Conservation (phyloP, 768 basidiomycete genomes). For the Mycena maculata region DNA sequence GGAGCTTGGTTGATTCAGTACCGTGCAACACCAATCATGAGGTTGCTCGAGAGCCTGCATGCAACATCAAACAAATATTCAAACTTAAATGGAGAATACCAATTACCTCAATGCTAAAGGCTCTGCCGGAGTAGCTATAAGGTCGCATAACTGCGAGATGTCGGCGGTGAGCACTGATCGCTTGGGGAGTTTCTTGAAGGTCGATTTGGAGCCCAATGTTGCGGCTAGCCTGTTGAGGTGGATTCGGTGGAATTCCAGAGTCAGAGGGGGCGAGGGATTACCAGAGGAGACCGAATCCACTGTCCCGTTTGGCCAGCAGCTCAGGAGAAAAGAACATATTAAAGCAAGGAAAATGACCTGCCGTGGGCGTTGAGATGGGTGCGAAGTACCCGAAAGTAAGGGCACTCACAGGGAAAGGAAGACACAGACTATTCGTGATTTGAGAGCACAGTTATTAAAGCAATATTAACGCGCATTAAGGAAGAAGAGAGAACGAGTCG, state of each 20-base stretch:
- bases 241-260: background rate
- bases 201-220: constrained; percentile 88
- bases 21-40: constrained; percentile 92
- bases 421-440: background rate
- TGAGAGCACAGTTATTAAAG: constrained; percentile 21
- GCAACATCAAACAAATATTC: background rate
- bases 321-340: constrained; percentile 92
- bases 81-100: background rate
- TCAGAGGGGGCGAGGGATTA: constrained; percentile 40
- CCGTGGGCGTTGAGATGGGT: background rate
- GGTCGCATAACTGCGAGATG: constrained; percentile 81
- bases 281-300: constrained; percentile 92
- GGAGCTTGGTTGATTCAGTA: constrained; percentile 51
- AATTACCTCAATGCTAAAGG: constrained; percentile 79
- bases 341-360: constrained; percentile 4
- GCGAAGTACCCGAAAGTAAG: background rate
- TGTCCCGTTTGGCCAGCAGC: constrained; percentile 82
- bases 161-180: constrained; percentile 88
- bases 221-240: constrained; percentile 79
- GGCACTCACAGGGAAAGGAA: constrained; percentile 9
- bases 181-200: constrained; percentile 84
- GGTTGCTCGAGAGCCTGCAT: constrained; percentile 74
- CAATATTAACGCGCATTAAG: constrained; percentile 20
- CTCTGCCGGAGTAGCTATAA: constrained; percentile 86
- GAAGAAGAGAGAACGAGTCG: background rate